Evolutionary conservation across 2,329 filamentous ascomycete species (phyloP).

Genomic region (Thielaviopsis euricoi): DNA sequence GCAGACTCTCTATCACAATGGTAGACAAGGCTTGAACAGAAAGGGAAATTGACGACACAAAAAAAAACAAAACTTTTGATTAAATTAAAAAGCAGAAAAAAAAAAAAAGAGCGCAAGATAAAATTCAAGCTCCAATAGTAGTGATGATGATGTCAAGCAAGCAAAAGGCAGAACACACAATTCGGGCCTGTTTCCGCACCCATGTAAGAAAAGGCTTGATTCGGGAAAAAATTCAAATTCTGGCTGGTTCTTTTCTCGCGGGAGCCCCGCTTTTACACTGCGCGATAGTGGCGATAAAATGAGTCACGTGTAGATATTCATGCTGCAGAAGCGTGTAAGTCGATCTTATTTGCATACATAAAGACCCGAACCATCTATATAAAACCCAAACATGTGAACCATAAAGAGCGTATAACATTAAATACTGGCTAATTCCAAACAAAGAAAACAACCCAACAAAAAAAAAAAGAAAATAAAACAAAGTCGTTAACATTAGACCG

Average conservation of each 20-base stretch:
- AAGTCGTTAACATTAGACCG: not conserved
- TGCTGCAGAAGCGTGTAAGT: not conserved
- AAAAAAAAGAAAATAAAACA: no score
- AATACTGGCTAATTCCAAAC: not conserved
- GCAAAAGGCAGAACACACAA: no score
- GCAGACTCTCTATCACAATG: not conserved
- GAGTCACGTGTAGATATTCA: not conserved
- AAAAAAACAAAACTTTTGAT: not conserved
- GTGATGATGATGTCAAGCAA: not conserved
- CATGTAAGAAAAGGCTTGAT: not conserved
- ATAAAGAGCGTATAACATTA: not conserved
- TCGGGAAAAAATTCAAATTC: not conserved
- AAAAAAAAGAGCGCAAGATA: not conserved
- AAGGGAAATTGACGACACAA: not conserved
- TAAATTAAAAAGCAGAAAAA: not conserved
- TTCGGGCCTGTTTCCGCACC: not conserved
- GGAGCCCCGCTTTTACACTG: not conserved
- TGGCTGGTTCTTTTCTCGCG: not conserved
- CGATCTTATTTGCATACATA: not conserved
- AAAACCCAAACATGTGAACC: no score
- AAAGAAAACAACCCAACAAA: not conserved
- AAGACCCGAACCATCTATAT: no score
- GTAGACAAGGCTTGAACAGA: not conserved
- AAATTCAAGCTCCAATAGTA: not conserved
- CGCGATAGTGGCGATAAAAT: not conserved